These are phyloP conservation scores for Coniochaeta hoffmannii DNA, from an alignment of 2,329 filamentous ascomycete species.

Conservation along the genomic window DNA sequence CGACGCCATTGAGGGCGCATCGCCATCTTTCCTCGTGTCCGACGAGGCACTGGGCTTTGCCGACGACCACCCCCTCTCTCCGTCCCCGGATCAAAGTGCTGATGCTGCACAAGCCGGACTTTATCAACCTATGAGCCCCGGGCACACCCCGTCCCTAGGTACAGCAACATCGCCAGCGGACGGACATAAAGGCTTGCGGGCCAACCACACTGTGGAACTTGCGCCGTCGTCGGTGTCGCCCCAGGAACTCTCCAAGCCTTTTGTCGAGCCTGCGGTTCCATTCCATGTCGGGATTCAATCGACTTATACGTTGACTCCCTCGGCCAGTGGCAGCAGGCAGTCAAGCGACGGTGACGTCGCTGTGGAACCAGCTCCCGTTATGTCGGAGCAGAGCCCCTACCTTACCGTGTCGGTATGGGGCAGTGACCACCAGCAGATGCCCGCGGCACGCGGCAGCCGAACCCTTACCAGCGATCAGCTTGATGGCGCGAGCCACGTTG, in stretches of 20 bases:
- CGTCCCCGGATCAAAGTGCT: slow-evolving; percentile 8
- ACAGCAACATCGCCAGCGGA: slow-evolving; percentile 33
- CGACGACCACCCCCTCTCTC: slow-evolving; percentile 4
- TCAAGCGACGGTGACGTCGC: slow-evolving; percentile 43
- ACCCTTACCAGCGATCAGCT: background rate
- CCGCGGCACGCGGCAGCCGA: slow-evolving; percentile 4
- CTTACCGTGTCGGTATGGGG: slow-evolving; percentile 52
- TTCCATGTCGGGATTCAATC: slow-evolving; percentile 20
- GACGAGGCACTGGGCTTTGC: background rate
- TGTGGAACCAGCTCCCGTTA: slow-evolving; percentile 26
- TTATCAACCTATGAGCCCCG: slow-evolving; percentile 42
- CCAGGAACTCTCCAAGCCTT: slow-evolving; percentile 32
- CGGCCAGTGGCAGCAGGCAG: slow-evolving; percentile 38
- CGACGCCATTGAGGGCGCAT: slow-evolving; percentile 29
- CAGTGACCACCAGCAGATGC: slow-evolving; percentile 24
- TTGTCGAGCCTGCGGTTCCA: slow-evolving; percentile 23
- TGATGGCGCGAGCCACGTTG: slow-evolving; percentile 1
- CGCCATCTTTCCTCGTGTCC: slow-evolving; percentile 37
- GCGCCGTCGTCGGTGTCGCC: slow-evolving; percentile 30
- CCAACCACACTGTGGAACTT: slow-evolving; percentile 14
- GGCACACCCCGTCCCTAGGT: slow-evolving; percentile 41
- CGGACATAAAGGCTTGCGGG: slow-evolving; percentile 21
- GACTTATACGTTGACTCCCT: slow-evolving; percentile 38
- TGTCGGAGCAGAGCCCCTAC: slow-evolving; percentile 42
- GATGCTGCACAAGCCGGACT: slow-evolving; percentile 15